Base-by-base conservation (phyloP, 345 rosid species). In the Ceriops decandra region DNA sequence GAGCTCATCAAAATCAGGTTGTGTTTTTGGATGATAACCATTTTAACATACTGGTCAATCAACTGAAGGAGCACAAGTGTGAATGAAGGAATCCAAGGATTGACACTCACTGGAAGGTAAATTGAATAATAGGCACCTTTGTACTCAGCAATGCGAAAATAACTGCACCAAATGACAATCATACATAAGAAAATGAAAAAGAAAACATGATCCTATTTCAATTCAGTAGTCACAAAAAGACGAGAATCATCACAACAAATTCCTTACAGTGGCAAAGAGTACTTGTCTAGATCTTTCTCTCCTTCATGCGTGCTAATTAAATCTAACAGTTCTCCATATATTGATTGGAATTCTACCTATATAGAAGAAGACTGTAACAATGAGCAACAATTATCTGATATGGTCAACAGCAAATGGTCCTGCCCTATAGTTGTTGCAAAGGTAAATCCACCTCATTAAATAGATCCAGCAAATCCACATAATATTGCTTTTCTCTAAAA, bases 311-410 rank as follows among this genome's bases (percentile, higher is more conserved):
- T 81, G 64, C 88, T 84, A 74, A 88, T 90, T 82, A 90, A 80
- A 82, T 90, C 95, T 67, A 90, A 84, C 97, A 88, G 85, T 82
- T 90, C 89, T 65, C 97, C 95, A 17, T 80, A 85, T 57, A 86
- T 77, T 32, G 89, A 81, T 81, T 90, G 97, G 64, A 90, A 82
- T 80, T 86, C 97, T 36, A 90, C 91, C 92, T 90, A 75, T 30
- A 68, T 56, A 74, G 24, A 56, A 42, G 15, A 47, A 72, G 36
- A 59, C 62, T 62, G 49, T 30, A 11, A 49, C 30, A 51, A 36
- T 57, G 20, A 58, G 20, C 17, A 19, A 42, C 13, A 28, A 56
- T 10, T 42, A 21, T 30, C 60, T 30, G 38, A 5, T 2, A 38
- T 68, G 11, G 21, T 7, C n/a, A 15, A 57, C 49, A 11, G 28